Conservation (phyloP, 2,329 filamentous ascomycete species). For the Eutypella sp. region DNA sequence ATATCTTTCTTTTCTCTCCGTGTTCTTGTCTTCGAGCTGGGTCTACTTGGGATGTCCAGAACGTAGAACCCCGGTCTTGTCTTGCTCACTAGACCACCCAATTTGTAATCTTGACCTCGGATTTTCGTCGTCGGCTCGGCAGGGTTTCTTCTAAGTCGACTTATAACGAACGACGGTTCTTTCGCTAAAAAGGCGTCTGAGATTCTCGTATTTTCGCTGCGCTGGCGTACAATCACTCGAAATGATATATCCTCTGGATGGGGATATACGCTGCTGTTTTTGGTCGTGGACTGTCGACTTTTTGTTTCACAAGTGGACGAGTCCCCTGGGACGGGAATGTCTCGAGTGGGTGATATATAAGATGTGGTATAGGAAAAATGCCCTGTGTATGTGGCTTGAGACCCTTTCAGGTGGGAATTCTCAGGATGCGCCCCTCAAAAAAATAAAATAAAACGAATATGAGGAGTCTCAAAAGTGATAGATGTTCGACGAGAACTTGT, state of each 20-base stretch:
- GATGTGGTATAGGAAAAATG: neutral
- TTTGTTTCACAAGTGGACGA: neutral
- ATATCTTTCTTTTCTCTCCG: no score
- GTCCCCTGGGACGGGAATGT: neutral
- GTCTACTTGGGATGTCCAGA: neutral
- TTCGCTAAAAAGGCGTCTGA: neutral
- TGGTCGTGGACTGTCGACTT: neutral
- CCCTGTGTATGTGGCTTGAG: neutral
- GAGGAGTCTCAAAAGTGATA: no score
- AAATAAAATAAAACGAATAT: neutral
- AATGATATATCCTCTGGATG: neutral
- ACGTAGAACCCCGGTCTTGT: neutral
- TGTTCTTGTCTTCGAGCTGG: neutral
- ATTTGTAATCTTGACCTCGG: neutral
- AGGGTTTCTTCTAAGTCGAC: neutral
- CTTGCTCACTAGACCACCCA: neutral
- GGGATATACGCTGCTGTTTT: neutral
- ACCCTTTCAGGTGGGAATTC: neutral
- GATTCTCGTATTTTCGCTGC: neutral
- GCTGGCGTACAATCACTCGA: neutral
- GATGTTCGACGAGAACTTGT: no score
- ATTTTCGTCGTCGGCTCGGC: neutral
- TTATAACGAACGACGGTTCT: neutral
- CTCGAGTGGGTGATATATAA: constrained; percentile 1
- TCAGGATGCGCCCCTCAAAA: neutral